Evolutionary conservation across 1,139 yeast species (phyloP), one percentile per base, ranked within the genome.

Genomic region (Suhomyces bokatorum): DNA sequence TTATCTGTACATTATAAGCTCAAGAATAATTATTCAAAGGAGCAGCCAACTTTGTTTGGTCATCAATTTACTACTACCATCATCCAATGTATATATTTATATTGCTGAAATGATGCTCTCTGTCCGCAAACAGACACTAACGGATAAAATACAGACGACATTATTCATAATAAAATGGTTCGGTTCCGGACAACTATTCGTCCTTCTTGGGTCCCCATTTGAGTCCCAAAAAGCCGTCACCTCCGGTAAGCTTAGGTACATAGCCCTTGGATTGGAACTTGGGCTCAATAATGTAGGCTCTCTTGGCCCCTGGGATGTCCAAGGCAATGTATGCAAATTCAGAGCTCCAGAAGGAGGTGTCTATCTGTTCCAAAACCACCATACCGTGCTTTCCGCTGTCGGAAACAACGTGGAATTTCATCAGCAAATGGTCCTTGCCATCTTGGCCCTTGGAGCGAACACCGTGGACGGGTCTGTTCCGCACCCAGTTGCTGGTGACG

Each of bases 401-500:
- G 3, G 95, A 83, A 59, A 88, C 91, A 37, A 90, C 95, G 58
- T 86, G 91, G 66, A 90, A 90, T 62, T 85, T 83, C 95, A 90
- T 86, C 48, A 82, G 74, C 56, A 87, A 73, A 55, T 86, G 95
- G 52, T 87, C 95, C 52, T 83, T 80, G 2, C 96, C 95, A 48
- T 85, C 84, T 47, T 77, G 75, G 42, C 86, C 95, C 49, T 64
- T 68, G 63, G 64, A 58, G 52, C 82, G 74, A 47, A 81, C 71
- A 43, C 75, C 67, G 44, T 80, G 80, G 39, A 87, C 81, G 1
- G 97, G 96, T 66, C 97, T 81, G 60, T 87, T 87, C 67, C 96
- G 78, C 6, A 89, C 85, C 95, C 97, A 89, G 56, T 80, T 80
- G 59, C 85, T 90, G 29, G 29, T 26, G 40, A 81, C 82, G 7